These are phyloP conservation scores for Pseudopediastrum boryanum DNA, from an alignment of 139 green algal genomes.

Conservation along the genomic window DNA sequence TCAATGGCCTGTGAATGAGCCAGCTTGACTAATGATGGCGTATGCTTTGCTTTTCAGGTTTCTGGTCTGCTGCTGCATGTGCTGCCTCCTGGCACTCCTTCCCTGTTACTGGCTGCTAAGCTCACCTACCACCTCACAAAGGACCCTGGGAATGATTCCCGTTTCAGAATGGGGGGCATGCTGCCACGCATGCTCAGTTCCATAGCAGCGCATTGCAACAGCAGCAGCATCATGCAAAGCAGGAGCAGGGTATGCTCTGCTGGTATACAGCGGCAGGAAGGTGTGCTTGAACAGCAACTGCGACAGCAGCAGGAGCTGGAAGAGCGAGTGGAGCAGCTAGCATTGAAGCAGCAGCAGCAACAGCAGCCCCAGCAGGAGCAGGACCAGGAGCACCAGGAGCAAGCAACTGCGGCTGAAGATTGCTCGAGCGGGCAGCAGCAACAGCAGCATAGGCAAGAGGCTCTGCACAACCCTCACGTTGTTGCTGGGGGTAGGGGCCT, in stretches of 20 bases:
- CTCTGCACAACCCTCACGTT: too few relatives aligned
- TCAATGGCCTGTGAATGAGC: too few relatives aligned
- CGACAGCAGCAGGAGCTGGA: neutral
- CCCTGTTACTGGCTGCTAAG: constrained; percentile 8
- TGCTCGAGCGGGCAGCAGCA: too few relatives aligned
- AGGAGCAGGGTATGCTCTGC: neutral
- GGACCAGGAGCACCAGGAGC: neutral
- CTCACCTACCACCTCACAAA: constrained; percentile 19
- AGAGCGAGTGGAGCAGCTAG: neutral
- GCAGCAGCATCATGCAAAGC: too few relatives aligned
- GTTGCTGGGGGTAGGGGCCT: too few relatives aligned
- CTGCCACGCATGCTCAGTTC: neutral
- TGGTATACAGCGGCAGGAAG: neutral
- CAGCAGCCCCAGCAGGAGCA: neutral
- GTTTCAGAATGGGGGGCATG: constrained; percentile 9
- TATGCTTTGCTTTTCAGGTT: constrained; percentile 8
- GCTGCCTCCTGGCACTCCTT: neutral
- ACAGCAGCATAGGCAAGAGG: too few relatives aligned
- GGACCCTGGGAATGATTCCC: constrained; percentile 16
- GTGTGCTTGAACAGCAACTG: too few relatives aligned
- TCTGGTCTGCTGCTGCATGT: constrained; percentile 1
- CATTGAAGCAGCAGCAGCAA: too few relatives aligned
- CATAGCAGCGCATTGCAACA: neutral
- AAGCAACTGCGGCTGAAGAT: too few relatives aligned
- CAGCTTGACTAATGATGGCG: too few relatives aligned